These are phyloP conservation scores for Fusarium chlamydosporum DNA, from an alignment of 2,329 filamentous ascomycete genomes.

Conservation along the genomic window DNA sequence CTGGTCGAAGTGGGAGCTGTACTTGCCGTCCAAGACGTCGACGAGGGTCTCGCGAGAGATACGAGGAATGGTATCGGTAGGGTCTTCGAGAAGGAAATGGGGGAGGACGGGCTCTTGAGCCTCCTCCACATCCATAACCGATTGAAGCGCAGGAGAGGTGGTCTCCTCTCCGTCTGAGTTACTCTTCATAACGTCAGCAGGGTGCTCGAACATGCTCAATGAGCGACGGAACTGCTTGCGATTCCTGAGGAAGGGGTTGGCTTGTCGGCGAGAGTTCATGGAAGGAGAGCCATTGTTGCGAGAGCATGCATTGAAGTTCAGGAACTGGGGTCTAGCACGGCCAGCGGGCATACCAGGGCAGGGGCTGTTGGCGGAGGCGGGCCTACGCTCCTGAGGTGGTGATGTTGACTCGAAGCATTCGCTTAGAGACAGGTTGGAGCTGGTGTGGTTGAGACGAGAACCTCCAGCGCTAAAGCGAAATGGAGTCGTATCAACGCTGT, in stretches of 20 bases:
- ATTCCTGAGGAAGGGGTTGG: constrained; percentile 79
- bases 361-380: constrained; percentile 72
- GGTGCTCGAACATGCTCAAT: constrained; percentile 97
- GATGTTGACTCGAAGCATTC: constrained; percentile 84
- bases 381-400: constrained; percentile 77
- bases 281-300: constrained; percentile 80
- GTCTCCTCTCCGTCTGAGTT: constrained; percentile 72
- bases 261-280: constrained; percentile 77
- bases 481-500: constrained; percentile 74
- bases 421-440: constrained; percentile 72
- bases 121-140: constrained; percentile 88
- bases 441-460: constrained; percentile 49
- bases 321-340: constrained; percentile 76
- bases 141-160: constrained; percentile 67
- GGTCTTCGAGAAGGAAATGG: constrained; percentile 84
- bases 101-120: constrained; percentile 80
- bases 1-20: constrained; percentile 80
- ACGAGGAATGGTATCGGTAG: constrained; percentile 87
- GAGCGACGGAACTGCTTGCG: constrained; percentile 92
- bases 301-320: constrained; percentile 67
- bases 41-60: constrained; percentile 87
- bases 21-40: constrained; percentile 89
- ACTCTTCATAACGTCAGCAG: constrained; percentile 86
- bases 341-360: constrained; percentile 68
- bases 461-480: constrained; percentile 77